These are phyloP conservation scores for Xylaria sp. DNA, from an alignment of 2,329 filamentous ascomycete genomes.

Conservation along the genomic window DNA sequence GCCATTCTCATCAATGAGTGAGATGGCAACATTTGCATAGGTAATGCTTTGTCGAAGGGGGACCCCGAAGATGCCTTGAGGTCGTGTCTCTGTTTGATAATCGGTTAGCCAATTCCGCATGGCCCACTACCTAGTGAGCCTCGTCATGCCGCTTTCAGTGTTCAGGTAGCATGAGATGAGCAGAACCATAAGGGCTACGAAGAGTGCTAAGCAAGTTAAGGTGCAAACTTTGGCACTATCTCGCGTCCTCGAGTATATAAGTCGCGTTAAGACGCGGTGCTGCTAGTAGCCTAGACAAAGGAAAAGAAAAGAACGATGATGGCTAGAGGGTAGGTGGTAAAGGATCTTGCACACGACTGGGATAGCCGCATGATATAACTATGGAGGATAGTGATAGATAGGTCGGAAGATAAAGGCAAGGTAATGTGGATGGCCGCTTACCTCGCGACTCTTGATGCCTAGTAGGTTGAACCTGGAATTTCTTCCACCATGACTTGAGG, in stretches of 20 bases:
- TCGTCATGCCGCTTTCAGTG: constrained; percentile 31
- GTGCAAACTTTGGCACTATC: constrained; percentile 1
- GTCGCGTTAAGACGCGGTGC: constrained; percentile 11
- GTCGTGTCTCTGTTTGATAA: constrained; percentile 55
- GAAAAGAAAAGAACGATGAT: background rate
- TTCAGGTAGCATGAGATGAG: constrained; percentile 4
- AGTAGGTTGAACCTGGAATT: constrained; percentile 78
- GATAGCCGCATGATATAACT: background rate
- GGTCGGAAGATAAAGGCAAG: constrained; percentile 26
- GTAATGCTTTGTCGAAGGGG: constrained; percentile 93
- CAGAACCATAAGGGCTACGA: too few species aligned
- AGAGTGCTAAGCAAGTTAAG: background rate
- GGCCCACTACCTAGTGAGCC: background rate
- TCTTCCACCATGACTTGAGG: constrained; percentile 96
- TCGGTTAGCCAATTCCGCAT: constrained; percentile 38
- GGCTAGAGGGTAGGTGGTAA: background rate
- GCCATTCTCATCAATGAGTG: constrained; percentile 89
- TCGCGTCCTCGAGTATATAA: background rate
- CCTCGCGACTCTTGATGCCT: constrained; percentile 67
- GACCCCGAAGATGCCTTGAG: constrained; percentile 90
- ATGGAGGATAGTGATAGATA: constrained; percentile 1
- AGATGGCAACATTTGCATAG: constrained; percentile 98
- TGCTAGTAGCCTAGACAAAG: background rate
- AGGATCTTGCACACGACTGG: background rate
- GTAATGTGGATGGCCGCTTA: constrained; percentile 53